Percentiles rank a stretch among this genome's conserved stretches.
Evolutionary conservation across 202 grass and related monocot genomes (phyloP).

Genomic region (Bolboschoenoplectus hybrid): DNA sequence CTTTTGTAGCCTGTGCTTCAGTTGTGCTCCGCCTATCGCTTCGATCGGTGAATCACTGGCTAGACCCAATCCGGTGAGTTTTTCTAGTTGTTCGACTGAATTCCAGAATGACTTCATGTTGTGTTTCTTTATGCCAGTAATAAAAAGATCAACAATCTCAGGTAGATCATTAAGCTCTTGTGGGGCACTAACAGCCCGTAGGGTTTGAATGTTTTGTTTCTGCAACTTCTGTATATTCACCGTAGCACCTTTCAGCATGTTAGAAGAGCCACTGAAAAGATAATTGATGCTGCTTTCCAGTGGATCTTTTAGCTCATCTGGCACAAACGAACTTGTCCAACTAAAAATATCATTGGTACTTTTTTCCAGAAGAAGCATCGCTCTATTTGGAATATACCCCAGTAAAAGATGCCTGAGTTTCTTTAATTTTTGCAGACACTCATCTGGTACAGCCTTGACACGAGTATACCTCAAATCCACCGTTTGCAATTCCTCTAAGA

Average conservation of each 20-base stretch:
- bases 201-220: neutral
- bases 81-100: neutral
- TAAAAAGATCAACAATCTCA: neutral
- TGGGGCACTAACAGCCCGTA: neutral
- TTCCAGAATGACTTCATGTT: neutral
- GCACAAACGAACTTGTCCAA: neutral
- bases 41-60: neutral
- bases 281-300: neutral
- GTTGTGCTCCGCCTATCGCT: neutral
- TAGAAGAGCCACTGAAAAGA: neutral
- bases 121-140: neutral
- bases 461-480: neutral
- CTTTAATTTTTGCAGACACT: neutral
- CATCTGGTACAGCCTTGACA: neutral
- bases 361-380: neutral
- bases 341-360: neutral
- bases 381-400: neutral
- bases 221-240: neutral
- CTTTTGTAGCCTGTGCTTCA: neutral
- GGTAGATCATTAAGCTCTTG: neutral
- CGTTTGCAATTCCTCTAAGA: neutral
- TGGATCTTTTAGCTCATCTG: neutral
- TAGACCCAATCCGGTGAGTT: neutral
- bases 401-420: neutral
- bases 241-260: neutral